Percentiles rank a stretch among this genome's conserved stretches.
Evolutionary conservation across 768 basidiomycete species (phyloP).

Genomic region (Piloderma croceum): DNA sequence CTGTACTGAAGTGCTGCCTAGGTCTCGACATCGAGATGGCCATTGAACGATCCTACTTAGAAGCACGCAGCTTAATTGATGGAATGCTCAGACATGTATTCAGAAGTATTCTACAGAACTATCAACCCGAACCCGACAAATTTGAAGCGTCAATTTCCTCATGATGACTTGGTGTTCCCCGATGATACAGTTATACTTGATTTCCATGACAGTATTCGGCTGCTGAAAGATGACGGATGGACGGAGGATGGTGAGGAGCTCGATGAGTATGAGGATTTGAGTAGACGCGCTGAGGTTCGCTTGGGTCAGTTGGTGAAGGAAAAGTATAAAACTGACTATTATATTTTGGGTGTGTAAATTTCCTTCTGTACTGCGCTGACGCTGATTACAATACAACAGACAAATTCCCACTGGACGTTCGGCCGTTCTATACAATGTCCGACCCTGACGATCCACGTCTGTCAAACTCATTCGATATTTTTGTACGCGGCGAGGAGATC

Average conservation of each 20-base stretch:
- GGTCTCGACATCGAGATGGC: too few species aligned
- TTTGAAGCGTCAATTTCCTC: conserved; percentile 46
- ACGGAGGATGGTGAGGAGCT: conserved; percentile 25
- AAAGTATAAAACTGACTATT: conserved; percentile 51
- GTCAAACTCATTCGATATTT: conserved; percentile 53
- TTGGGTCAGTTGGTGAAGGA: conserved; percentile 45
- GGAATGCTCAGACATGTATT: conserved; percentile 40
- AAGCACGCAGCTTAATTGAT: conserved; percentile 42
- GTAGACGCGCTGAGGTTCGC: conserved; percentile 41
- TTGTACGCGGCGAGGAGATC: conserved; percentile 53
- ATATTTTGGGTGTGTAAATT: too few species aligned
- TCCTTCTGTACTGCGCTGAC: too few species aligned
- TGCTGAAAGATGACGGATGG: conserved; percentile 44
- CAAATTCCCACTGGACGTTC: conserved; percentile 46
- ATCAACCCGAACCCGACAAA: conserved; percentile 22
- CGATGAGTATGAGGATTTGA: conserved; percentile 46
- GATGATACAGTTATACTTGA: conserved; percentile 47
- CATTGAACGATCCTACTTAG: conserved; percentile 51
- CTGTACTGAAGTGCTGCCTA: conserved; percentile 54
- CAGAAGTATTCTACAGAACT: conserved; percentile 34
- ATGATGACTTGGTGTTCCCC: conserved; percentile 49
- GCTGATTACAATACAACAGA: too few species aligned
- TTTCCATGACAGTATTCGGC: conserved; percentile 46
- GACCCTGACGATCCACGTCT: conserved; percentile 36
- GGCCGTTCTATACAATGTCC: conserved; percentile 56